Evolutionary conservation across 2,329 filamentous ascomycete genomes (phyloP), one percentile per base, ranked within the genome.

Genomic region (Dendrostoma leiphaemia): DNA sequence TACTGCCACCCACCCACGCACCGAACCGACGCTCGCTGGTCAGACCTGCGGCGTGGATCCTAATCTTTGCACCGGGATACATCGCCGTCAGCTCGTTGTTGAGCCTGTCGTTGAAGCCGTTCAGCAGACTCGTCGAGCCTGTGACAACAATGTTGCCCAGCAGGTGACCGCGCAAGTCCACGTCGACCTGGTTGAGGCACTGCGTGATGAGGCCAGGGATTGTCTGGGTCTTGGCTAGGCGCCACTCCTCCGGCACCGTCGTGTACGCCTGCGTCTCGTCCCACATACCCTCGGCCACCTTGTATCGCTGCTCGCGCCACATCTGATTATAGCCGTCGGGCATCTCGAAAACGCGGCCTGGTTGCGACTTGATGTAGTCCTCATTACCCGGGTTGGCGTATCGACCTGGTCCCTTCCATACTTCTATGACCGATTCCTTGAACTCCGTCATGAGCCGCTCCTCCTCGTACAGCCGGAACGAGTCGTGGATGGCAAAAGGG

Each of bases 281-380:
- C 79, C 94, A 99, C 69, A 99, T 82, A 38, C 90, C 90, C 74
- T 99, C 94, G 2, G 88, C 86, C 10, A 91, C 88, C 62, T 85
- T 84, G 80, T 88, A 97, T 48, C 94, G 86, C 70, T 97, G 92
- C 53, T 87, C 82, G 59, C 90, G 88, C 78, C 96, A 99, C 73
- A 96, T 88, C 70, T 96, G 90, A 76, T 97, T 99, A 75, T 88
- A 92, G 48, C 94, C 94, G 67, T 97, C 91, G 9, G 94, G 94
- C 82, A 99, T 94, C 76, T 99, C 94, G 65, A 97, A 99, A 10
- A 94, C 89, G 49, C 91, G 87, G 37, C 90, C 90, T 1, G 91
- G 90, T 60, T 86, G 84, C 41, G 74, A 79, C 68, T 83, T 86
- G 54, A 86, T 86, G 45, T 84, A 78, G 38, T 97, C 92, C 67